Percentiles rank a stretch among this genome's conserved stretches.
Evolutionary conservation across 2,329 filamentous ascomycete species (phyloP).

Genomic region (Penicillium griseofulvum): DNA sequence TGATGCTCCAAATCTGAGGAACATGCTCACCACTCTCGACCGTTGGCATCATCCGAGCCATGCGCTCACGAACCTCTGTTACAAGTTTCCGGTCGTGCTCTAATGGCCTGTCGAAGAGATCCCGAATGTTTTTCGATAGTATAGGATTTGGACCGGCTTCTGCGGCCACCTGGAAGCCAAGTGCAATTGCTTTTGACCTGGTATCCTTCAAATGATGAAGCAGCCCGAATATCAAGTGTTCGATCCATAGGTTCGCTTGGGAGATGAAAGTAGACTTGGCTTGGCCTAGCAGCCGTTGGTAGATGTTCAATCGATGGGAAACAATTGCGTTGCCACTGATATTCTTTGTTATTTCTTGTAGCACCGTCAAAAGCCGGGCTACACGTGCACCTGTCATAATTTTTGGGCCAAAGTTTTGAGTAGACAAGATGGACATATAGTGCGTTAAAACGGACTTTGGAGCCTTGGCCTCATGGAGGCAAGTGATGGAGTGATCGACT

Average conservation of each 20-base stretch:
- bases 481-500: constrained; percentile 74
- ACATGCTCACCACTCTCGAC: constrained; percentile 64
- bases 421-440: constrained; percentile 75
- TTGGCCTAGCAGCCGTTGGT: constrained; percentile 72
- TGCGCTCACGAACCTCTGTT: constrained; percentile 64
- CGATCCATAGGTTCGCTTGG: constrained; percentile 72
- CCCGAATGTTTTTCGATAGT: constrained; percentile 62
- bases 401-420: constrained; percentile 73
- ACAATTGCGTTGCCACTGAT: constrained; percentile 78
- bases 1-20: constrained; percentile 83
- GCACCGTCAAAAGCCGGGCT: constrained; percentile 65
- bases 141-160: constrained; percentile 66
- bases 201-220: constrained; percentile 76
- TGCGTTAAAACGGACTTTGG: constrained; percentile 77
- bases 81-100: constrained; percentile 62
- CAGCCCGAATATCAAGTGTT: constrained; percentile 78
- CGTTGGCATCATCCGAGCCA: constrained; percentile 64
- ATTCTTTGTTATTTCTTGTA: constrained; percentile 71
- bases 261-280: constrained; percentile 67
- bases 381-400: constrained; percentile 72
- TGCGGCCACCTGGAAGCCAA: constrained; percentile 70
- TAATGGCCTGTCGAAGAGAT: constrained; percentile 50
- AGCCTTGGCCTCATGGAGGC: constrained; percentile 64
- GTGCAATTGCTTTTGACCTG: constrained; percentile 67
- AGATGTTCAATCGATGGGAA: constrained; percentile 73